Base-by-base conservation (phyloP, 805 yeast genomes). In the Candida yuanshanica region DNA sequence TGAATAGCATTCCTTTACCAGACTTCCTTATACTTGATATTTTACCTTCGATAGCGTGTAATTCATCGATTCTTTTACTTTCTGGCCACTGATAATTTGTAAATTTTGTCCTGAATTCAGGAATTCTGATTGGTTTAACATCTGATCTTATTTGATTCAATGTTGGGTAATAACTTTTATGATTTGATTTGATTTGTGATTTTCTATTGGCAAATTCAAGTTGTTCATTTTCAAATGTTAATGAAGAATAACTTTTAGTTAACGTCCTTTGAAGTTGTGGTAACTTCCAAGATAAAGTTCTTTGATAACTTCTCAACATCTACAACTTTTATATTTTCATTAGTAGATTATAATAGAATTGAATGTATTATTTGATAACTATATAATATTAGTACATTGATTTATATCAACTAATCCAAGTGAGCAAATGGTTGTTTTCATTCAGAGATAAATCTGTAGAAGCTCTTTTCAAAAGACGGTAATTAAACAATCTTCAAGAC, bases 1-100 rank as follows among this genome's bases (percentile, higher is more conserved):
- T 52, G 52, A 87, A 87, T 32, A 74, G 61, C 64, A 86, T 71
- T 1, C 81, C 83, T 50, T 74, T 80, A 1, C 95, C 88, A 0
- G 89, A 69, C 38, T 68, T 71, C 29, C 96, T 59, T 0, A 87
- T 69, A 17, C 76, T 65, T 2, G 41, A 43, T 7, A 87, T 69
- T 39, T 80, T 74, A 1, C 95, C 96, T 46, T 77, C 64, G 2
- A 59, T 24, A 6, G 55, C 44, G 34, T 49, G 49, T 0, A 46
- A 20, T 3, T 50, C 47, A 5, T 63, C 63, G 2, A 52, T 45
- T 21, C 53, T 49, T 13, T 56, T 47, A 4, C 9, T 21, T 8
- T 49, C 41, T 1, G 52, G 56, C 52, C 58, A 60, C 3, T 31
- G 47, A 14, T 42, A 42, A 8, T 46, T 9, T 1, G 43, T 47